These are phyloP conservation scores for Rubia yunnanensis DNA, from an alignment of 257 asterid species.

Conservation along the genomic window DNA sequence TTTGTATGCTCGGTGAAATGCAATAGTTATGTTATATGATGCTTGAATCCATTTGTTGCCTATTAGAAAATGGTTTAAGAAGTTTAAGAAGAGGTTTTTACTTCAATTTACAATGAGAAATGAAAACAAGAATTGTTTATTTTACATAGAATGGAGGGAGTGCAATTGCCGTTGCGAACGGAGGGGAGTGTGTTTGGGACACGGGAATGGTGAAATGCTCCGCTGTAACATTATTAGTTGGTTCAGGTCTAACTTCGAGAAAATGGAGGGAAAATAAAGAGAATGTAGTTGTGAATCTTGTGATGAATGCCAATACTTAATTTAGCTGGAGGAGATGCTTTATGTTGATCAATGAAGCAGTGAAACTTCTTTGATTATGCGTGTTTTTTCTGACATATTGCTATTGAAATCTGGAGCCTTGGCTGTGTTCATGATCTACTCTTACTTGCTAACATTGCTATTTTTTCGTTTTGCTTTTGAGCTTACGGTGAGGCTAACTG, in stretches of 20 bases:
- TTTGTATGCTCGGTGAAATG: too few species aligned
- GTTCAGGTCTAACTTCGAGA: background rate
- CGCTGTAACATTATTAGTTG: background rate
- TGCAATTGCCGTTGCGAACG: too few species aligned
- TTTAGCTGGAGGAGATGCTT: background rate
- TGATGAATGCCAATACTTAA: background rate
- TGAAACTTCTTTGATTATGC: background rate
- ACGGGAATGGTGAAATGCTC: background rate
- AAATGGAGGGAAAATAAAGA: too few species aligned
- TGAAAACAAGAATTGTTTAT: too few species aligned
- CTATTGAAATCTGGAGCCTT: background rate
- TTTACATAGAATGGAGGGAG: too few species aligned
- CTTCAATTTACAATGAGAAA: too few species aligned
- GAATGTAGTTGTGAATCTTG: too few species aligned
- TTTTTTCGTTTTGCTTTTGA: background rate
- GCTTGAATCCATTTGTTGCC: background rate
- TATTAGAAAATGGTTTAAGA: background rate
- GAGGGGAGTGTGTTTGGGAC: too few species aligned
- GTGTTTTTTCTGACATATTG: background rate
- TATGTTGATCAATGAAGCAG: background rate
- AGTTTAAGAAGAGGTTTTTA: too few species aligned
- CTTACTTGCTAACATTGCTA: background rate
- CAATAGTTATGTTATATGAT: background rate
- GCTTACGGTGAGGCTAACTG: constrained; percentile 8
- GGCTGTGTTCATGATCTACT: background rate